Evolutionary conservation across 1,284 basidiomycete genomes (phyloP), one percentile per base, ranked within the genome.

Genomic region (Ganoderma sinense): DNA sequence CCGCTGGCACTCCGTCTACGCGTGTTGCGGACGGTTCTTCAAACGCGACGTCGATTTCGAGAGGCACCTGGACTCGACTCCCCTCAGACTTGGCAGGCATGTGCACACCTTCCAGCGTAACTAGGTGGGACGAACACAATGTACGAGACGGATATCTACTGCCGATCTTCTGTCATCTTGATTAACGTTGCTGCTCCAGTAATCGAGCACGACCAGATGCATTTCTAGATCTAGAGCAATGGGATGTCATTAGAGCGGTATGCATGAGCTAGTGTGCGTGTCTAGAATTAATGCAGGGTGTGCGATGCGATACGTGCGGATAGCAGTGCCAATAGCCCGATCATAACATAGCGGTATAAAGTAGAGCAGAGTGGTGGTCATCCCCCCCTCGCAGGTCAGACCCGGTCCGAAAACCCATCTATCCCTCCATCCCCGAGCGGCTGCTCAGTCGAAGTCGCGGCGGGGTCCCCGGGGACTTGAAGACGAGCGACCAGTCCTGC

Each of bases 21-120:
- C 82, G 1, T 84, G 83, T 71, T 84, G 83, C 67, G 82, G 82
- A 11, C 71, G 81, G 64, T 83, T 84, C 74, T 84, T 83, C 79
- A 76, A 75, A 62, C 76, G 77, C n/a, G 77, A 75, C 20, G 65
- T 67, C 14, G 81, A 83, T 70, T 81, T 76, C 62, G 76, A 81
- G n/a, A 74, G 78, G 59, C 83, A 84, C 74, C 23, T 64, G 29
- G 62, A 69, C n/a, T 23, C 13, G 14, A n/a, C 39, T 45, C 20
- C 64, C 8, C 2, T 13, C 2, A 51, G 68, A 45, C 65, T 65
- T 10, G 59, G 64, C 3, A 18, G 20, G 13, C 72, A 73, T 23
- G 20, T 10, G 29, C 45, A 71, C 56, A 43, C 29, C 16, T 40
- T 69, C 48, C 61, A 29, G 39, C 68, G 70, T 14, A 45, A 69